Percentiles rank a stretch among this genome's conserved stretches.
Conservation (phyloP, 441 rosid species). For the Viola pubescens region DNA sequence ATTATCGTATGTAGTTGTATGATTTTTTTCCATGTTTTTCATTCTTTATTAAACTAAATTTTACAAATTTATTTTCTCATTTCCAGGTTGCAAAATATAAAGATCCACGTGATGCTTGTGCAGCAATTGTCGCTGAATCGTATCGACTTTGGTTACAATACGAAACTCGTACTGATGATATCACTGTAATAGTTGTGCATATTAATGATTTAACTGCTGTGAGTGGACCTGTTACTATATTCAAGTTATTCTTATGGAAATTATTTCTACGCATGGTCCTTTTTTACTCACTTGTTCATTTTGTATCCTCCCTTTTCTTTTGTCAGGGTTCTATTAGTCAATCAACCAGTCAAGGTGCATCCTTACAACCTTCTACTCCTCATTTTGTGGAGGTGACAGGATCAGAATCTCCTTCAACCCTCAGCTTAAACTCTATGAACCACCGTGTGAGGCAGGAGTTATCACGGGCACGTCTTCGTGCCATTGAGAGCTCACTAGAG, state of each 20-base stretch:
- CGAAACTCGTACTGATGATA: constrained; percentile 99
- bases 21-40: neutral
- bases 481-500: constrained; percentile 90
- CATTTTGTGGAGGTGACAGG: constrained; percentile 83
- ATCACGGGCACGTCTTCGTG: constrained; percentile 93
- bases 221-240: constrained; percentile 23
- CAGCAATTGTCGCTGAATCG: constrained; percentile 99
- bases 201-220: constrained; percentile 69
- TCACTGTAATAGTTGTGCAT: constrained; percentile 93
- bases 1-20: too few relatives aligned
- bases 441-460: constrained; percentile 85
- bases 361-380: constrained; percentile 48
- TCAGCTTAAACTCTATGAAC: constrained; percentile 67
- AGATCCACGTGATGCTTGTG: constrained; percentile 99
- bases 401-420: constrained; percentile 78
- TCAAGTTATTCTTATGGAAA: neutral
- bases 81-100: constrained; percentile 82
- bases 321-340: constrained; percentile 50
- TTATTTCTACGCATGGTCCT: constrained; percentile 12
- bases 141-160: constrained; percentile 98
- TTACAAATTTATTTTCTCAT: constrained; percentile 9
- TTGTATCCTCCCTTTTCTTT: constrained; percentile 11
- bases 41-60: neutral
- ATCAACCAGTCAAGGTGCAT: constrained; percentile 35
- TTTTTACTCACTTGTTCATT: constrained; percentile 14